phyloP scores from a whole-genome alignment of 78 protist genomes.

The Dictyostelium firmibasis region DNA sequence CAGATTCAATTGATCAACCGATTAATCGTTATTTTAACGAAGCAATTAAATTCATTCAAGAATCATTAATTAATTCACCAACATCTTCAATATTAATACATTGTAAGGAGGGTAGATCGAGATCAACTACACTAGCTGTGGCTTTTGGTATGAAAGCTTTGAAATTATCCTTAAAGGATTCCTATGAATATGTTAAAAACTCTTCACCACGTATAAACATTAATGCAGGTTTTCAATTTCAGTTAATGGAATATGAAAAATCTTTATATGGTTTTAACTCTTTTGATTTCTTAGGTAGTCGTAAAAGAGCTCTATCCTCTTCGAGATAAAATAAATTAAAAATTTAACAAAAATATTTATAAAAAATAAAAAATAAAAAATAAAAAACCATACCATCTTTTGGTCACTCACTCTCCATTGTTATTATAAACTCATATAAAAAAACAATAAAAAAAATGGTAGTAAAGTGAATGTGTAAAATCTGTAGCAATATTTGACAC shows the following conservation, averaged over 20 bases:
- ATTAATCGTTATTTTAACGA: background rate
- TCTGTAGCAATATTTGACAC: too few species aligned
- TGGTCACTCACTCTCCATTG: too few species aligned
- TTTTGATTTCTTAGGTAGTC: background rate
- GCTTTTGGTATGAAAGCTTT: slow-evolving; percentile 49
- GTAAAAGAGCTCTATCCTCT: background rate
- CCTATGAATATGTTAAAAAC: slow-evolving; percentile 19
- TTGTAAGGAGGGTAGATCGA: slow-evolving; percentile 40
- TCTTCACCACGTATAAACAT: slow-evolving; percentile 38
- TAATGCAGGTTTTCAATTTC: slow-evolving; percentile 45
- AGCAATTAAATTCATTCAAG: slow-evolving; percentile 19
- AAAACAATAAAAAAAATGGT: too few species aligned
- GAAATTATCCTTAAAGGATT: background rate
- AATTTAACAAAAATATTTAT: background rate
- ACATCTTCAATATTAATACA: slow-evolving; percentile 3
- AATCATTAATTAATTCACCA: background rate
- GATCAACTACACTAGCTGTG: slow-evolving; percentile 50
- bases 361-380: background rate
- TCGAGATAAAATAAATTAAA: background rate
- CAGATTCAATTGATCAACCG: slow-evolving; percentile 26
- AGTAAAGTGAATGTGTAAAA: too few species aligned
- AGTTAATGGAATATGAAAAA: slow-evolving; percentile 54
- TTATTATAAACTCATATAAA: too few species aligned
- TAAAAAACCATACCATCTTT: too few species aligned
- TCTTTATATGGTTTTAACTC: slow-evolving; percentile 16